Evolutionary conservation across 164 flowering plant species (phyloP).

Genomic region (Sedum album): DNA sequence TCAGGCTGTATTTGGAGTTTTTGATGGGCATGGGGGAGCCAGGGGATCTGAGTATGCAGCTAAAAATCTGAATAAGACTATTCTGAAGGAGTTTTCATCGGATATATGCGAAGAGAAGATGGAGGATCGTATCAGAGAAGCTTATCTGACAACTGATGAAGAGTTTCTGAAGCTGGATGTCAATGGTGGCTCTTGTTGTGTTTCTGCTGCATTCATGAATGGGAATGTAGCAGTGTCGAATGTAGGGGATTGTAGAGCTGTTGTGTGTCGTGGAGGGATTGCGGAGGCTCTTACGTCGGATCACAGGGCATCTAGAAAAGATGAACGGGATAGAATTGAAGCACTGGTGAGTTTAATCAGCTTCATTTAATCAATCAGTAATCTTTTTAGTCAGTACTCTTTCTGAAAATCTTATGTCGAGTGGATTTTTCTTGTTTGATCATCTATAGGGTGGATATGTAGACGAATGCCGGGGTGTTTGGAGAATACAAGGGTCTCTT

Average conservation of each 20-base stretch:
- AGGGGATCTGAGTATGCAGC: conserved; percentile 65
- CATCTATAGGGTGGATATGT: conserved; percentile 76
- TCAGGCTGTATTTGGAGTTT: conserved; percentile 12
- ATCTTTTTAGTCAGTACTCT: too few relatives aligned
- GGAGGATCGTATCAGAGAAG: conserved; percentile 43
- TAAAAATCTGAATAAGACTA: conserved; percentile 27
- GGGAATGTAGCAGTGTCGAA: conserved; percentile 62
- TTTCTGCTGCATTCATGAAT: conserved; percentile 55
- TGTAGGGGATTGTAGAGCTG: conserved; percentile 94
- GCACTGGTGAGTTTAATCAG: conserved; percentile 24
- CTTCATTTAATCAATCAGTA: too few relatives aligned
- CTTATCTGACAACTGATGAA: conserved; percentile 50
- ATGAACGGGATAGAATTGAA: conserved; percentile 55
- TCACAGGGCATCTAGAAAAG: conserved; percentile 59
- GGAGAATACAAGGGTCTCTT: conserved; percentile 80
- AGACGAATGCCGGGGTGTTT: conserved; percentile 55
- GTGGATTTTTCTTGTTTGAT: background rate
- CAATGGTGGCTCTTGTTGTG: conserved; percentile 66
- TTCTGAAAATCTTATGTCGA: too few relatives aligned
- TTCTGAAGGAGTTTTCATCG: conserved; percentile 21
- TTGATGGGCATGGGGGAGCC: conserved; percentile 15
- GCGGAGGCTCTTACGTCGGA: conserved; percentile 77
- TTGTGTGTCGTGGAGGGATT: conserved; percentile 56
- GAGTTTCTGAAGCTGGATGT: conserved; percentile 44
- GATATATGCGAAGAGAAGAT: conserved; percentile 22